Percentiles rank a stretch among this genome's conserved stretches.
Conservation (phyloP, 192 early-diverging fungal genomes). For the Podila minutissima region DNA sequence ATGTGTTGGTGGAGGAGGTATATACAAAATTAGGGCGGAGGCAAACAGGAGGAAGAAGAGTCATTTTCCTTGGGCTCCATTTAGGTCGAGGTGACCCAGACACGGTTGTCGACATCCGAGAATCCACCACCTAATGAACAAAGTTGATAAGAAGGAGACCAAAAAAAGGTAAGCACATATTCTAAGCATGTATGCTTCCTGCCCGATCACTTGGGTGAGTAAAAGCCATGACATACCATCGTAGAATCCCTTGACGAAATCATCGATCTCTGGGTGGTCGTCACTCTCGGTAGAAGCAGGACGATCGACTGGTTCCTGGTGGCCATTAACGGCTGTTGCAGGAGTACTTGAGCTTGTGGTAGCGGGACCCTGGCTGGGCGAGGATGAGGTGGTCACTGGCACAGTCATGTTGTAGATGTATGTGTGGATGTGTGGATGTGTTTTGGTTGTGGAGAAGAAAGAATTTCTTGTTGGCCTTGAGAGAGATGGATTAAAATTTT, state of each 20-base stretch:
- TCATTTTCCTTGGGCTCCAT: no score
- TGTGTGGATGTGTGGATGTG: no score
- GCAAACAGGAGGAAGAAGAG: no score
- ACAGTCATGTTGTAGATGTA: no score
- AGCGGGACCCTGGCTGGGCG: not conserved
- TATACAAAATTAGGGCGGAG: no score
- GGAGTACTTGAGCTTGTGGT: slow-evolving; percentile 1
- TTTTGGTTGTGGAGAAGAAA: no score
- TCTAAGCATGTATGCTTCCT: not conserved
- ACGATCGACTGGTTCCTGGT: no score
- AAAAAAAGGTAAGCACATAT: not conserved
- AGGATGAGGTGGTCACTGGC: no score
- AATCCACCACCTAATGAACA: slow-evolving; percentile 30
- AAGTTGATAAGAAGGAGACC: not conserved
- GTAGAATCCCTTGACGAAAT: slow-evolving; percentile 32
- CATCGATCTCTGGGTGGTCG: slow-evolving; percentile 33
- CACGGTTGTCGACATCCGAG: slow-evolving; percentile 40
- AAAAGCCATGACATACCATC: slow-evolving; percentile 19
- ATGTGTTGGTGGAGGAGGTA: no score
- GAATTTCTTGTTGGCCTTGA: no score
- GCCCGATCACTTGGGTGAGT: not conserved
- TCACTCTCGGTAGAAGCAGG: not conserved
- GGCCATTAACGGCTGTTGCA: not conserved
- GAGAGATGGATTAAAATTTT: no score
- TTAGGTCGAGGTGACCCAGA: slow-evolving; percentile 21